Evolutionary conservation across 1,284 basidiomycete species (phyloP).

Genomic region (Marasmius sp.): DNA sequence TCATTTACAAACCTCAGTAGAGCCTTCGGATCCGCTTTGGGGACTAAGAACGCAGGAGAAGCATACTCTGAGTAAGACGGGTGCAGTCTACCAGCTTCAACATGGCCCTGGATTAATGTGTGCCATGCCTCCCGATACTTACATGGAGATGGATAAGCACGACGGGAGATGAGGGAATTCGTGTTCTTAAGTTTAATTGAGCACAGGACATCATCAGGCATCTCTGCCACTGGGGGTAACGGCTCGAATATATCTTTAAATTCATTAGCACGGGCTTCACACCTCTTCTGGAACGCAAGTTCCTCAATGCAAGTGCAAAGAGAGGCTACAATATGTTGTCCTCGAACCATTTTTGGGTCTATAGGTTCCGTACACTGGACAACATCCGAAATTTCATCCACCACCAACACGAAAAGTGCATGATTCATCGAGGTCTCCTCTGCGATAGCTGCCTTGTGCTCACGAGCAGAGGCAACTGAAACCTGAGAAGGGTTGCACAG

Average conservation of each 20-base stretch:
- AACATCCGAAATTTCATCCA: neutral
- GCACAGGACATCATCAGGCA: constrained; percentile 26
- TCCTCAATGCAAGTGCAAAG: constrained; percentile 16
- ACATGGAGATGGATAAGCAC: constrained; percentile 22
- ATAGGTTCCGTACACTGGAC: neutral
- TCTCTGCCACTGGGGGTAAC: constrained; percentile 12
- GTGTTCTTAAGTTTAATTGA: constrained; percentile 24
- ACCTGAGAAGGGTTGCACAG: constrained; percentile 14
- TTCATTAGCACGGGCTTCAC: constrained; percentile 5
- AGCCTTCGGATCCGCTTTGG: constrained; percentile 30
- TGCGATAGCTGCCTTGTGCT: neutral
- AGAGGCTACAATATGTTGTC: constrained; percentile 11
- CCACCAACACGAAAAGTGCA: neutral
- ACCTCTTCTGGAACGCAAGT: constrained; percentile 6
- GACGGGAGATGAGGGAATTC: constrained; percentile 14
- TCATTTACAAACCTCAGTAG: constrained; percentile 36
- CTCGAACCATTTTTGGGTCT: neutral
- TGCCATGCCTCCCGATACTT: constrained; percentile 28
- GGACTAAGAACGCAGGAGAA: constrained; percentile 31
- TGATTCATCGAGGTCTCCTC: neutral
- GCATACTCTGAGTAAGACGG: constrained; percentile 24
- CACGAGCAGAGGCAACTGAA: neutral
- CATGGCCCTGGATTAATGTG: constrained; percentile 26
- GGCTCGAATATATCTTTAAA: constrained; percentile 16
- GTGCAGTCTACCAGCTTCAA: constrained; percentile 24